These are phyloP conservation scores for Hypoxylon sp. DNA, from an alignment of 2,329 filamentous ascomycete genomes.

Conservation along the genomic window DNA sequence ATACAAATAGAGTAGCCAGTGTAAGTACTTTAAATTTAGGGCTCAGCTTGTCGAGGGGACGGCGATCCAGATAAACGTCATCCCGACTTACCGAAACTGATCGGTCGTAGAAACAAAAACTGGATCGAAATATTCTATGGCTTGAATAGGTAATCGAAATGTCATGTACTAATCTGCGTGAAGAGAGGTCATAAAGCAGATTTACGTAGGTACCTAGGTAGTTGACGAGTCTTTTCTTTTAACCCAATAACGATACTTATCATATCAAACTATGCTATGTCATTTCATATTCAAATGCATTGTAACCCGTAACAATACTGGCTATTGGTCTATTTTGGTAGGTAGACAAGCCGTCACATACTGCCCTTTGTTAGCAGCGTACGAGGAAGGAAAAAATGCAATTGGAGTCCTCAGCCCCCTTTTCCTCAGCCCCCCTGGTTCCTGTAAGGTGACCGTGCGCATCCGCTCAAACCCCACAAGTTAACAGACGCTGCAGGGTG, in stretches of 20 bases:
- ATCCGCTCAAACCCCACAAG: slow-evolving; percentile 38
- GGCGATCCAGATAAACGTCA: slow-evolving; percentile 37
- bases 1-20: slow-evolving; percentile 4
- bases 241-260: slow-evolving; percentile 18
- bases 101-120: slow-evolving; percentile 13
- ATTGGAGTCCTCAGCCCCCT: slow-evolving; percentile 31
- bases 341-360: slow-evolving; percentile 4
- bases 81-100: slow-evolving; percentile 31
- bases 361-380: not conserved
- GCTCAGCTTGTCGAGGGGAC: slow-evolving; percentile 23
- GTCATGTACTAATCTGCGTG: not conserved
- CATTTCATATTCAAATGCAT: slow-evolving; percentile 6
- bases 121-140: slow-evolving; percentile 5
- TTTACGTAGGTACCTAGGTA: not conserved
- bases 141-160: slow-evolving; percentile 19
- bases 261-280: not conserved
- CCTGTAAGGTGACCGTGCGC: slow-evolving; percentile 29
- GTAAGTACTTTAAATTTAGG: slow-evolving; percentile 25
- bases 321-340: no score
- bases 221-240: slow-evolving; percentile 1
- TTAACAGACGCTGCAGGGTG: slow-evolving; percentile 27
- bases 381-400: slow-evolving; percentile 3
- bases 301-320: slow-evolving; percentile 9
- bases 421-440: slow-evolving; percentile 26
- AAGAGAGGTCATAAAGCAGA: not conserved